Conservation (phyloP, 805 yeast species). For the Jamesozyma spencerorum region DNA sequence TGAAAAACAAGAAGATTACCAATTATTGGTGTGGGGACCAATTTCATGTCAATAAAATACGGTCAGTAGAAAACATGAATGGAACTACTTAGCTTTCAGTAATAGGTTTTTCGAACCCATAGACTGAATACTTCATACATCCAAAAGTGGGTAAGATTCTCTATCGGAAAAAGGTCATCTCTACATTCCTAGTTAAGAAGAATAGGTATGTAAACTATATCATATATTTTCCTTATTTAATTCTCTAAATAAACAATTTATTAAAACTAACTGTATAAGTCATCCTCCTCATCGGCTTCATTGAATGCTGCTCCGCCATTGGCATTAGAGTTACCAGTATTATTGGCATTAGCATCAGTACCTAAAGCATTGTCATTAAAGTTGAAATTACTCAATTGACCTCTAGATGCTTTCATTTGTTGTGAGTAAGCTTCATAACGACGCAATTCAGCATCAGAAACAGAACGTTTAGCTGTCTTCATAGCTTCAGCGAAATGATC, state of each 20-base stretch:
- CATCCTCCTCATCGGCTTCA: conserved; percentile 52
- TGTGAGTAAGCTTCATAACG: conserved; percentile 98
- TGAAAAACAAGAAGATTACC: too few relatives aligned
- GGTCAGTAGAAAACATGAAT: too few relatives aligned
- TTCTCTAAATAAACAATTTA: conserved; percentile 23
- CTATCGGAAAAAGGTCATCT: too few relatives aligned
- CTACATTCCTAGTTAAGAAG: background rate
- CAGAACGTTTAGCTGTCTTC: conserved; percentile 98
- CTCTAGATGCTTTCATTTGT: conserved; percentile 92
- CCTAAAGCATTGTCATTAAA: conserved; percentile 49
- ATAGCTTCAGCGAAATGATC: conserved; percentile 97
- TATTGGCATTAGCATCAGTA: conserved; percentile 43
- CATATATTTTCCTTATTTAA: conserved; percentile 10
- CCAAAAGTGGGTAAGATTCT: too few relatives aligned
- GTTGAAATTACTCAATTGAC: conserved; percentile 84
- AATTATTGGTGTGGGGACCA: too few relatives aligned
- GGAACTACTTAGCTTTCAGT: too few relatives aligned
- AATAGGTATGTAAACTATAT: too few relatives aligned
- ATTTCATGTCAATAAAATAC: too few relatives aligned
- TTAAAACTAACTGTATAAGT: conserved; percentile 47
- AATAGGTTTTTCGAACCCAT: too few relatives aligned
- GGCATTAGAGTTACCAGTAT: conserved; percentile 32
- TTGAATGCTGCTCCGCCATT: conserved; percentile 37
- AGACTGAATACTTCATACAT: too few relatives aligned
- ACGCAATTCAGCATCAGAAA: conserved; percentile 92